Evolutionary conservation across 179 eudicot genomes (phyloP).

Genomic region (Heliamphora pulchella): DNA sequence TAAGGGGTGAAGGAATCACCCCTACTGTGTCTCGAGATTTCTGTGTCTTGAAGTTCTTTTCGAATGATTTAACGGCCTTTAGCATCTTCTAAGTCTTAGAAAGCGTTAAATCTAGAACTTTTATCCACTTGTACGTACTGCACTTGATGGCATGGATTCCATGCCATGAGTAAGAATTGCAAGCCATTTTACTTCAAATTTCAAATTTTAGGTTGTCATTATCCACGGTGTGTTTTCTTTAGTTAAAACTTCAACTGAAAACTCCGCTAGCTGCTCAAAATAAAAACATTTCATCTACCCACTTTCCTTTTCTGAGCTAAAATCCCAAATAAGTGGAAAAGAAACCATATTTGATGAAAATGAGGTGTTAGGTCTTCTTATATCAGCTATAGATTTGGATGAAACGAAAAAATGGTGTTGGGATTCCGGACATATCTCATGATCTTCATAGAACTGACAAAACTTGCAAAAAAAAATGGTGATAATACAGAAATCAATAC

Average conservation of each 20-base stretch:
- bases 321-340: background rate
- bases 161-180: background rate
- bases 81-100: background rate
- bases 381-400: too few relatives aligned
- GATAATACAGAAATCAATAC: conserved; percentile 26
- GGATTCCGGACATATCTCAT: too few relatives aligned
- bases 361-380: too few relatives aligned
- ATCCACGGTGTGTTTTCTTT: too few relatives aligned
- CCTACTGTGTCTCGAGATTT: too few relatives aligned
- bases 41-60: too few relatives aligned
- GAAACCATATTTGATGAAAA: too few relatives aligned
- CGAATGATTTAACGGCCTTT: too few relatives aligned
- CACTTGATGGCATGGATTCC: background rate
- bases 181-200: background rate
- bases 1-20: too few relatives aligned
- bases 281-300: background rate
- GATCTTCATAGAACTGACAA: background rate
- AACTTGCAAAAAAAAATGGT: background rate
- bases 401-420: too few relatives aligned
- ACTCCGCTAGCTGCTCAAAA: conserved; percentile 1
- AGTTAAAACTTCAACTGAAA: too few relatives aligned
- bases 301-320: too few relatives aligned
- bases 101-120: background rate
- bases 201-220: background rate
- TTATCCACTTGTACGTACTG: background rate